Evolutionary conservation across 768 basidiomycete species (phyloP).

Genomic region (Pseudohyphozyma bogoriensis): DNA sequence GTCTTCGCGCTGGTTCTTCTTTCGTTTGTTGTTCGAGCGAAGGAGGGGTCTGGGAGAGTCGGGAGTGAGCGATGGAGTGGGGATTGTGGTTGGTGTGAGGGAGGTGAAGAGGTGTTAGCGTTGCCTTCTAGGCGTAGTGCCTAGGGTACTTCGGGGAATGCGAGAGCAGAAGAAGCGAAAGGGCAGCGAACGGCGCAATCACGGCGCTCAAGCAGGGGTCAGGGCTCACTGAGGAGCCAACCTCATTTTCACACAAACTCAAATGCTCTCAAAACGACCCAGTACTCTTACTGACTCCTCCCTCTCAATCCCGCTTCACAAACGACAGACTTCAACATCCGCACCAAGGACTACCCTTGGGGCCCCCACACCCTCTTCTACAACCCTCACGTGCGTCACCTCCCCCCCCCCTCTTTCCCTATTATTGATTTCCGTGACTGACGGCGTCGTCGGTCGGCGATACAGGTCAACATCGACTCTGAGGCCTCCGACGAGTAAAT

Average conservation of each 20-base stretch:
- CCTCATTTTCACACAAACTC: too few relatives aligned
- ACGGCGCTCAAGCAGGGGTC: too few relatives aligned
- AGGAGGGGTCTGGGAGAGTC: too few relatives aligned
- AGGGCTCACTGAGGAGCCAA: too few relatives aligned
- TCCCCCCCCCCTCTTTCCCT: background rate
- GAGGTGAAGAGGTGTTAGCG: background rate
- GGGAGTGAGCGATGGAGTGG: too few relatives aligned
- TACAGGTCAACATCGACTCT: background rate
- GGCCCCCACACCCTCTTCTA: background rate
- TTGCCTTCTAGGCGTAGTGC: too few relatives aligned
- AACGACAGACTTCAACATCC: background rate
- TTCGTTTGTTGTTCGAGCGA: background rate
- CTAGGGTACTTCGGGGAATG: too few relatives aligned
- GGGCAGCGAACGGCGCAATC: too few relatives aligned
- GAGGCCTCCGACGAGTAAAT: too few relatives aligned
- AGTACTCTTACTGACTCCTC: background rate
- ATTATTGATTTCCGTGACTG: background rate
- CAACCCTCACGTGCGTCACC: background rate
- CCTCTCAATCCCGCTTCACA: background rate
- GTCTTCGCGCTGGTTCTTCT: background rate
- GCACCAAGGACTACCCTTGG: background rate
- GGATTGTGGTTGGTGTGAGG: too few relatives aligned
- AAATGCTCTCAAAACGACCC: background rate
- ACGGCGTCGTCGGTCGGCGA: background rate
- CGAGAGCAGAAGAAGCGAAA: too few relatives aligned